Percentiles rank a stretch among this genome's conserved stretches.
Conservation (phyloP, 768 basidiomycete species). For the Lyophyllum semitale region DNA sequence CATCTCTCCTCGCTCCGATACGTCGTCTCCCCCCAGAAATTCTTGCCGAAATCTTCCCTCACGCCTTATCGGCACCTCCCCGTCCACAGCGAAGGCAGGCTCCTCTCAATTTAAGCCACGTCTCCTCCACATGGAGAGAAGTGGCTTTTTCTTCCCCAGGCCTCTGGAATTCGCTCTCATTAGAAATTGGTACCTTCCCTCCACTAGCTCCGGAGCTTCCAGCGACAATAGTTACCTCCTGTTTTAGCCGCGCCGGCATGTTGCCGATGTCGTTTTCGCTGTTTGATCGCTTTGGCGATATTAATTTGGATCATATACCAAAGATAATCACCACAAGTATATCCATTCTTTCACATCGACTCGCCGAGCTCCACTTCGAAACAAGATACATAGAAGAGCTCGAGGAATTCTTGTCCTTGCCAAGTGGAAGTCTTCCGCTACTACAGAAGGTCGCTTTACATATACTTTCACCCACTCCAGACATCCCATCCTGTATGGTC, state of each 20-base stretch:
- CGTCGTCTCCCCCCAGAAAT: conserved; percentile 4
- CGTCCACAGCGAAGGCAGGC: neutral
- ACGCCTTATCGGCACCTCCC: neutral
- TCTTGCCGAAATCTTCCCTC: neutral
- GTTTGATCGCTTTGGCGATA: no score
- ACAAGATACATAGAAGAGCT: neutral
- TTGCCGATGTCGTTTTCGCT: neutral
- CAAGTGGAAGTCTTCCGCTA: neutral
- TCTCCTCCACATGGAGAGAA: conserved; percentile 3
- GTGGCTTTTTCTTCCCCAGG: neutral
- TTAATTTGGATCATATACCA: neutral
- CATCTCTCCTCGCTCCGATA: neutral
- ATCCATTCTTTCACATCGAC: neutral
- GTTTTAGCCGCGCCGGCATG: no score
- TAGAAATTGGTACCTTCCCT: neutral
- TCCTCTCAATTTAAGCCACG: neutral
- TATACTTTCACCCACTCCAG: neutral
- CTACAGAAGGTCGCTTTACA: no score
- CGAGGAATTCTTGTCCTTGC: neutral
- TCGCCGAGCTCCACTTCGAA: neutral
- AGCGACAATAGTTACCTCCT: no score
- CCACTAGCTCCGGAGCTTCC: neutral
- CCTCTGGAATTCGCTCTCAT: neutral
- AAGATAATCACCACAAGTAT: neutral
- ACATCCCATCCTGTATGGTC: neutral